Base-by-base conservation (phyloP, 148 eudicot species). In the Rhododendron kiyosumense region DNA sequence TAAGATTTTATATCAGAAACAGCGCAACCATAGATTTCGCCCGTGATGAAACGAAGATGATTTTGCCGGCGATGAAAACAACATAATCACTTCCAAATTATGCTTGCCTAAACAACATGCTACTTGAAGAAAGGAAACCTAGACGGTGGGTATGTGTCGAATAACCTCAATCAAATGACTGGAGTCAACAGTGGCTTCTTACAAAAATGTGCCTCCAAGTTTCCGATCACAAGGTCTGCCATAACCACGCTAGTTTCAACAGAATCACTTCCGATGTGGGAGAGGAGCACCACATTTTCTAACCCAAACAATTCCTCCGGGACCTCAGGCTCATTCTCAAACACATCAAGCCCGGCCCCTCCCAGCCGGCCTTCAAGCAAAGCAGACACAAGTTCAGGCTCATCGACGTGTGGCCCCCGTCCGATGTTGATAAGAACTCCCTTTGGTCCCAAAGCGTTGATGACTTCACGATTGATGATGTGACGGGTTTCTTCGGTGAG, bases 321-420 rank as follows among this genome's bases (percentile, higher is more conserved):
- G 63, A 95, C 96, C 34, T 92, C 81, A 1, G 99, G 99, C 75
- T 96, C 99, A 28, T 94, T 86, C 87, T 92, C 98, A 85, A 90
- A 96, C 67, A 96, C 99, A 89, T 96, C 99, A 22, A 95, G 92
- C 82, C 99, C 99, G 4, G 98, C 98, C 14, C 97, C 99, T 73
- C 93, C 98, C 73, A 96, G 32, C 77, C 96, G 87, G 45, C 97
- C 94, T 83, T 96, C 96, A 26, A 91, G 85, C 85, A 96, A 87
- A 24, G 99, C 98, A 65, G 94, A 89, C 5, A 96, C 93, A 7
- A 96, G 95, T 84, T 95, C 98, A 2, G 89, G 86, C 81, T 96
- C 99, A 83, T 93, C 96, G 38, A 96, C 87, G 69, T 94, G 97
- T 63, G 94, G 88, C 26, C 97, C 99, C 85, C 99, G 85, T 22